phyloP scores from a whole-genome alignment of 176 grass and related monocot species.

The Ensete ventricosum region DNA sequence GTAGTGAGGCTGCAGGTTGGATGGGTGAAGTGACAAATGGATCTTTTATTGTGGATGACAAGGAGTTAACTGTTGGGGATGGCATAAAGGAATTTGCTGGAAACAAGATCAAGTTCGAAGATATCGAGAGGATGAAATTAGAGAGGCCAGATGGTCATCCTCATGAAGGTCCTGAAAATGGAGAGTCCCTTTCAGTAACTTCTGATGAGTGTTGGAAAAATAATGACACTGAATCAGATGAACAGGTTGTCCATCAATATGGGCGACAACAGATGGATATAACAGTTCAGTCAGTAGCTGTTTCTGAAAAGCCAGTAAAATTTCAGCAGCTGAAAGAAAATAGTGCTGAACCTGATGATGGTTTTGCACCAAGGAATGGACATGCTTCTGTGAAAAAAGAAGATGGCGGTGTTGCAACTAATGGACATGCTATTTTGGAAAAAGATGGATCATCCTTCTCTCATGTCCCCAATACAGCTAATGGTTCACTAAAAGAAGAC shows the following conservation, averaged over 20 bases:
- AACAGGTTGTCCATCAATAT: neutral
- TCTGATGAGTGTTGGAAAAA: neutral
- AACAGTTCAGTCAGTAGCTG: neutral
- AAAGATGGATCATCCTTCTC: neutral
- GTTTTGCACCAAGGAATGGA: neutral
- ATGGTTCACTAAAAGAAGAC: neutral
- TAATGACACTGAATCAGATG: neutral
- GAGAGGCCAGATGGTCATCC: neutral
- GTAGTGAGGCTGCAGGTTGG: neutral
- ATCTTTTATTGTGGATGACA: neutral
- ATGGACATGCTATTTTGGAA: neutral
- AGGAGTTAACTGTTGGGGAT: too few species aligned
- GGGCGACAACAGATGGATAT: neutral
- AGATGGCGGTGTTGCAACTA: neutral
- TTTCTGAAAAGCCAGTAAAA: neutral
- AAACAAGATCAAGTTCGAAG: too few species aligned
- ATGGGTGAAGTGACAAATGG: neutral
- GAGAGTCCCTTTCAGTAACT: neutral
- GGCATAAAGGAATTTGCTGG: too few species aligned
- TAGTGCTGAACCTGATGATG: neutral
- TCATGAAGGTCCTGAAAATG: conserved; percentile 3
- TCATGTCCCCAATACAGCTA: neutral
- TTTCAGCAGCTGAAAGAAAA: neutral
- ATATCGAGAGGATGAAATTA: neutral
- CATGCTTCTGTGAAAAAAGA: neutral